Conservation (phyloP, 2,329 filamentous ascomycete genomes). For the Alternaria ethzedia region DNA sequence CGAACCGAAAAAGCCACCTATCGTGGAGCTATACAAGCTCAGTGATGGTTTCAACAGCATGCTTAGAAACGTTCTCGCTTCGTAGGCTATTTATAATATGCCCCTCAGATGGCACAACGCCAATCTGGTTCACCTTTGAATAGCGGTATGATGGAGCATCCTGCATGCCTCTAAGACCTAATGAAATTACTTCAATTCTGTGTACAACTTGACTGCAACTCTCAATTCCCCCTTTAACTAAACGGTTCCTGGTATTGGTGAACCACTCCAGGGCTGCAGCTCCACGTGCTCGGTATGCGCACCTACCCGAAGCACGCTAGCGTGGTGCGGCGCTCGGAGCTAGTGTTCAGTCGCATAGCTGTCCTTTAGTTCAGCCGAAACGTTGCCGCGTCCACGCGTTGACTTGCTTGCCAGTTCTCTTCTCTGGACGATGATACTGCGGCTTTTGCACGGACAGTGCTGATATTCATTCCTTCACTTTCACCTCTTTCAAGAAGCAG, state of each 20-base stretch:
- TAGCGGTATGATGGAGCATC: background rate
- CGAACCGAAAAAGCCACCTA: constrained; percentile 79
- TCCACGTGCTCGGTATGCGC: constrained; percentile 21
- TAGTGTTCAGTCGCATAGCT: constrained; percentile 35
- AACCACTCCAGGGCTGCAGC: background rate
- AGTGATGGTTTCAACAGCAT: constrained; percentile 81
- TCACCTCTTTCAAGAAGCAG: constrained; percentile 2
- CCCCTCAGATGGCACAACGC: background rate
- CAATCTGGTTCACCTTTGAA: background rate
- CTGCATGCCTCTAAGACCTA: background rate
- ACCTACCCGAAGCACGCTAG: constrained; percentile 22
- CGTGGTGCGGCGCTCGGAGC: constrained; percentile 20
- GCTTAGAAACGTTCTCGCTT: constrained; percentile 78
- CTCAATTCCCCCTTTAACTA: background rate
- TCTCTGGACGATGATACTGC: constrained; percentile 32
- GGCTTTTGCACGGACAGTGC: constrained; percentile 30
- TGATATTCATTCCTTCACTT: constrained; percentile 26
- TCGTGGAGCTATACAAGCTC: constrained; percentile 81
- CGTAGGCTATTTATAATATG: constrained; percentile 24
- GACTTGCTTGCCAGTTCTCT: constrained; percentile 22
- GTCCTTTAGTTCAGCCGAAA: constrained; percentile 41
- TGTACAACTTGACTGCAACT: background rate
- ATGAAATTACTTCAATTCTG: background rate
- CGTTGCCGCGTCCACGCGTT: constrained; percentile 30
- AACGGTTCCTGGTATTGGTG: background rate